Conservation (phyloP, 441 rosid species). For the Pelargonium australe region DNA sequence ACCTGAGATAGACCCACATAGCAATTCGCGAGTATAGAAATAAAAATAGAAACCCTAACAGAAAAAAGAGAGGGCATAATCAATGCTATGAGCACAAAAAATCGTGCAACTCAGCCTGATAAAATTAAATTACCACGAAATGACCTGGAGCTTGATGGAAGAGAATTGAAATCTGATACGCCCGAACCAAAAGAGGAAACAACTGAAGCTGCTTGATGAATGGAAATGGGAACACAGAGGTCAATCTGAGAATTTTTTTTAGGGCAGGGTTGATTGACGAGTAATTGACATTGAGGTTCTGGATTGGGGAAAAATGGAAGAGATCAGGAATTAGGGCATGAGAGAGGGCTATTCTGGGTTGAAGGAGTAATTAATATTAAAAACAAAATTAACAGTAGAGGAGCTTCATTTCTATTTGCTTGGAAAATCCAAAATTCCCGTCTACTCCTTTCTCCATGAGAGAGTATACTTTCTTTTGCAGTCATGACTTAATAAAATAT, state of each 20-base stretch:
- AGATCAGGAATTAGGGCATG: not conserved
- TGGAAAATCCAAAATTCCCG: not conserved
- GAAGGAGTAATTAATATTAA: not conserved
- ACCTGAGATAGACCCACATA: not conserved
- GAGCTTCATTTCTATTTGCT: not conserved
- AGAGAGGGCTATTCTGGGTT: not conserved
- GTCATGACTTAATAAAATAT: too few relatives aligned
- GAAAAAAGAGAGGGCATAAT: not conserved
- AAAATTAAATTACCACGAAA: constrained; percentile 2
- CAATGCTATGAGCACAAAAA: not conserved
- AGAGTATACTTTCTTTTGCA: too few relatives aligned
- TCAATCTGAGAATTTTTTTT: not conserved
- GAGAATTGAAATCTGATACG: not conserved
- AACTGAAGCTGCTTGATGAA: not conserved
- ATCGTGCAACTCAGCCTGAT: not conserved
- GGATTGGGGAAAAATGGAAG: not conserved
- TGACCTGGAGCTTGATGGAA: not conserved
- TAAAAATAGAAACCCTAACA: not conserved
- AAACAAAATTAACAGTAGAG: not conserved
- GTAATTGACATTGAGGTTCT: not conserved
- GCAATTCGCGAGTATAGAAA: not conserved
- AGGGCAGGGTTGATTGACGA: not conserved
- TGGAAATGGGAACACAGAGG: not conserved
- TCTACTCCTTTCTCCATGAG: not conserved
- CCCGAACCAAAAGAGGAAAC: not conserved